Base-by-base conservation (phyloP, 306 rosid species). In the Citrullus mucosospermus region DNA sequence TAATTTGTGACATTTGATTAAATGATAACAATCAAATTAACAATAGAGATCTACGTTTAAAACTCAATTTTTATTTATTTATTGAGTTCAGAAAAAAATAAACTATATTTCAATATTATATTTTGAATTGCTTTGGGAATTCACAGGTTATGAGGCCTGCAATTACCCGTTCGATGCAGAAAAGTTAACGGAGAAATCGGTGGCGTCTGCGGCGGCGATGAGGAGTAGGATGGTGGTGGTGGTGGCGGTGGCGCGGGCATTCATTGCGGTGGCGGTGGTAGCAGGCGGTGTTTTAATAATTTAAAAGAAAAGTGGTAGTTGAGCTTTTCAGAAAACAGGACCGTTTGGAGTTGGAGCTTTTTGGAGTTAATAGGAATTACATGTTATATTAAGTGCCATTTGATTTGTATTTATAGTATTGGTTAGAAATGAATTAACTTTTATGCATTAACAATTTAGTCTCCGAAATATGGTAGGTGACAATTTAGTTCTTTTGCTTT, bases 61-160 rank as follows among this genome's bases (percentile, higher is more conserved):
- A 32, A 32, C 4, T 32, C 36, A 32, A 32, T 32, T 2, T 32
- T 32, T 32, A 36, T 36, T 36, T 36, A 36, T 36, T 36, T 36
- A 36, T 36, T 36, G 39, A 36, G 39, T 36, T 36, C 4, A 36
- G 4, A 36, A 36, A 3, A 3, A 36, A 36, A 36, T 36, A 36
- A 4, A 36, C 5, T 36, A 36, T 3, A 36, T 36, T 36, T 36
- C 39, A 36, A 36, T 36, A 36, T 5, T 36, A 36, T 36, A 48
- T 48, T 48, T 48, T 48, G 53, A 11, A 48, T 11, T 48, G 53
- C 1, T 11, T 11, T 48, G 53, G 57, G 57, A 53, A 53, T 16
- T 16, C 6, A 16, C 9, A 53, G 98, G 98, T 84, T 88, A 86
- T 16, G 48, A 79, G 51, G 17, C 87, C 7, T 93, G 98, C 80